Conservation (phyloP, 1,284 basidiomycete species). For the Pseudozyma pruni region DNA sequence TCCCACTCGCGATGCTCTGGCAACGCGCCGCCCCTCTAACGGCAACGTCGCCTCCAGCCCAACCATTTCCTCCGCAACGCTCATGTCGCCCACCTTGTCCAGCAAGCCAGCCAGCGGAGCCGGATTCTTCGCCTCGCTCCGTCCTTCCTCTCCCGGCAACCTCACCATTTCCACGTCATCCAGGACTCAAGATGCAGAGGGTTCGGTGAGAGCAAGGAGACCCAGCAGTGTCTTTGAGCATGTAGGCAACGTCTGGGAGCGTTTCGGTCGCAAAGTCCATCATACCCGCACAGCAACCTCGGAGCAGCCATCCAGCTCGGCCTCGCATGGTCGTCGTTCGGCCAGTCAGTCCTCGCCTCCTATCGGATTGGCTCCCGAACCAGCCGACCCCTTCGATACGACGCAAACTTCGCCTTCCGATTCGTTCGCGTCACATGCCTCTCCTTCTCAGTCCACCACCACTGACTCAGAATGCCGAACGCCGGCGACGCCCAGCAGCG, state of each 20-base stretch:
- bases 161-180: conserved; percentile 8
- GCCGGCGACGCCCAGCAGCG: conserved; percentile 23
- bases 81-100: conserved; percentile 30
- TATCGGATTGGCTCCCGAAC: conserved; percentile 23
- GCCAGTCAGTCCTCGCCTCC: conserved; percentile 32
- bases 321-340: conserved; percentile 19
- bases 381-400: conserved; percentile 13
- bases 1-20: conserved; percentile 1
- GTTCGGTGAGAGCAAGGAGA: conserved; percentile 20
- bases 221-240: conserved; percentile 62
- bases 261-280: conserved; percentile 54
- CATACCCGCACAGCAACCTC: conserved; percentile 34
- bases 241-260: conserved; percentile 58
- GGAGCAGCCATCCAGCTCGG: conserved; percentile 27
- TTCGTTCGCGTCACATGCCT: conserved; percentile 30
- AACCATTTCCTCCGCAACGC: conserved; percentile 11
- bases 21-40: conserved; percentile 16
- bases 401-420: conserved; percentile 21
- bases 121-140: conserved; percentile 49
- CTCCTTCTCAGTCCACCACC: conserved; percentile 29
- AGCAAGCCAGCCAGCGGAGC: conserved; percentile 17
- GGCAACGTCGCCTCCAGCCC: conserved; percentile 15
- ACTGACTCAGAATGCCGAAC: conserved; percentile 38
- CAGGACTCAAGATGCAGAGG: conserved; percentile 19
- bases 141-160: conserved; percentile 44